Base-by-base conservation (phyloP, 2,329 filamentous ascomycete genomes). In the Cordyceps tenuipes region DNA sequence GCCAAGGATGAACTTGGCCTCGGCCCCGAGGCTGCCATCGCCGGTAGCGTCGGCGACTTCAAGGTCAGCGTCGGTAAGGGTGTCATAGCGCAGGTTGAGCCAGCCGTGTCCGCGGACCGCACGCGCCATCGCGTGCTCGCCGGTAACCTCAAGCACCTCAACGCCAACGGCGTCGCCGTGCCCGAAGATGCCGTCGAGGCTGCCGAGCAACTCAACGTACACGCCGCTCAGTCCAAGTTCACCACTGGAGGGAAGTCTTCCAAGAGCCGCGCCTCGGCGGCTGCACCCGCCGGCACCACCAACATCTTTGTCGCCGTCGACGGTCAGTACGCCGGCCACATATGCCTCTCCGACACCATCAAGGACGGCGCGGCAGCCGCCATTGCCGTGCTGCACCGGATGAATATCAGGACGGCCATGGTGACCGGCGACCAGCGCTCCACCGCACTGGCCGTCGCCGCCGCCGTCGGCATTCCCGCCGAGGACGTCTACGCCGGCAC, bases 291-390 rank as follows among this genome's bases (percentile, higher is more conserved):
- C 7, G 92, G 92, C 58, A 90, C 89, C 19, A 97, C 94, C 9
- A 90, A 87, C 64, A 96, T 97, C 64, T 95, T 96, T 72, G 86
- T 95, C 55, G 91, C 91, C 62, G 90, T 99, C 64, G 88, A 96
- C 68, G 85, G 83, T 54, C 75, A 79, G 59, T 97, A 95, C 70
- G 84, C 89, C 3, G 94, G 94, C 50, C 86, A 88, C 53, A 81
- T 97, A 58, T 89, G 87, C 65, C 85, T 99, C 23, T 87, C 90
- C 5, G 94, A 99, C 72, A 93, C 88, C 1, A 87, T 99, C 73
- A 99, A 99, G 73, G 85, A 90, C 10, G 91, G 89, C 23, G 92
- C 94, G 0, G 82, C 84, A 5, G 90, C 90, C 10, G 83, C 90
- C 9, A 87, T 99, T 62, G 78, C 88, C 9, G 92, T 93, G 3